These are phyloP conservation scores for Geosmithia flava DNA, from an alignment of 2,329 filamentous ascomycete genomes.

Conservation along the genomic window DNA sequence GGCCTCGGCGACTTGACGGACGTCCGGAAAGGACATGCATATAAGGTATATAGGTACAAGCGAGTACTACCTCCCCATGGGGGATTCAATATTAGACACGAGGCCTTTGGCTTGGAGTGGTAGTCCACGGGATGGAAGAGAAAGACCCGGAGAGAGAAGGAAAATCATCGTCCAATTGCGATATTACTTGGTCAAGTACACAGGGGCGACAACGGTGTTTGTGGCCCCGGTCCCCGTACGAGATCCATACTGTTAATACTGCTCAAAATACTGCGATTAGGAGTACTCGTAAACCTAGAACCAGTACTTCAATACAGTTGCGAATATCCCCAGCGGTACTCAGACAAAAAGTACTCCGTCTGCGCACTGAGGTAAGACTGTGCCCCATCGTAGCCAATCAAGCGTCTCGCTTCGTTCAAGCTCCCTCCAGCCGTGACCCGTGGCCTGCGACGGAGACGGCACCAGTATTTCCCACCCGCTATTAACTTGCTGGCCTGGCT, in stretches of 20 bases:
- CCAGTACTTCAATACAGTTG: too few relatives aligned
- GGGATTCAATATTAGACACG: neutral
- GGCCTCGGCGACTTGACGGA: neutral
- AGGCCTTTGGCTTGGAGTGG: neutral
- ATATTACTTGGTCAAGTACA: neutral
- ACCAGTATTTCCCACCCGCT: neutral
- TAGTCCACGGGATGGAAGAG: neutral
- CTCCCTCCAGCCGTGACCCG: conserved; percentile 2
- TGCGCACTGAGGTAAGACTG: neutral
- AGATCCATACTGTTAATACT: too few relatives aligned
- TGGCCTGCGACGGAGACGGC: neutral
- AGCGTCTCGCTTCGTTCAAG: neutral
- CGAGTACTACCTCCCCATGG: neutral
- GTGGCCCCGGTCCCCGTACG: neutral
- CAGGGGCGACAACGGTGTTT: neutral
- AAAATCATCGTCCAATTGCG: neutral
- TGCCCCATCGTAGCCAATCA: conserved; percentile 1
- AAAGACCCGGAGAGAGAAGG: neutral
- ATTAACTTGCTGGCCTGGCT: neutral
- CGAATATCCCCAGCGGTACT: too few relatives aligned
- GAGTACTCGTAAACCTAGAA: too few relatives aligned
- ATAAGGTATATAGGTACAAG: neutral
- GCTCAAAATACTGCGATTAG: too few relatives aligned
- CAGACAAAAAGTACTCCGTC: neutral
- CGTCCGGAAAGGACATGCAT: neutral